Base-by-base conservation (phyloP, 306 rosid species). In the Quercus gilva region DNA sequence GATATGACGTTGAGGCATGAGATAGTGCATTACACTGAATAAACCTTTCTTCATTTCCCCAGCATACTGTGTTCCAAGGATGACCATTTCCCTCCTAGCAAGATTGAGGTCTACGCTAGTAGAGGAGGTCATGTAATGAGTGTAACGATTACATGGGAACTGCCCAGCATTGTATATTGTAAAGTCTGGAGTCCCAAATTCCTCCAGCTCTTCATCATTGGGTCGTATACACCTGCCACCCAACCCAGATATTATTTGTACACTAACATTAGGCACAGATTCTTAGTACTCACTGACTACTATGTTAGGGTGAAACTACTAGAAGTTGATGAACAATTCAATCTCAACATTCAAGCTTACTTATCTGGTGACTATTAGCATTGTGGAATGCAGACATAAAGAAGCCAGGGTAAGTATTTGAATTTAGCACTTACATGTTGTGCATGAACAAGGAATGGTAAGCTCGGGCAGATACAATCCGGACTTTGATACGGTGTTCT, bases 21-120 rank as follows among this genome's bases (percentile, higher is more conserved):
- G 92, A 87, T 87, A 94, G 81, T 94, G 98, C 98, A 92, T 94
- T 19, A 94, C 89, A 79, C 94, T 78, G 86, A 94, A 94, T 35
- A 94, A 90, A 49, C 98, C 98, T 69, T 94, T 94, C 90, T 94
- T 94, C 98, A 92, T 94, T 85, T 94, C 98, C 84, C 98, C 98
- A 49, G 98, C 98, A 31, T 94, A 94, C 15, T 94, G 98, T 0
- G 98, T 94, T 79, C 98, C 98, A 70, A 94, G 94, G 84, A 94
- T 94, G 81, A 92, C 94, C 98, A 94, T 94, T 89, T 94, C 98
- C 81, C 85, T 89, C 84, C 98, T 89, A 79, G 88, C 84, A 73
- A 94, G 98, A 79, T 92, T 92, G 74, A 94, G 84, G 78, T 94
- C 98, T 76, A 94, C 71, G 87, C 96, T 92, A 57, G 98, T 94